Percentiles rank a stretch among this genome's conserved stretches.
Conservation (phyloP, 805 yeast species). For the Vanderwaltozyma tropicalis region DNA sequence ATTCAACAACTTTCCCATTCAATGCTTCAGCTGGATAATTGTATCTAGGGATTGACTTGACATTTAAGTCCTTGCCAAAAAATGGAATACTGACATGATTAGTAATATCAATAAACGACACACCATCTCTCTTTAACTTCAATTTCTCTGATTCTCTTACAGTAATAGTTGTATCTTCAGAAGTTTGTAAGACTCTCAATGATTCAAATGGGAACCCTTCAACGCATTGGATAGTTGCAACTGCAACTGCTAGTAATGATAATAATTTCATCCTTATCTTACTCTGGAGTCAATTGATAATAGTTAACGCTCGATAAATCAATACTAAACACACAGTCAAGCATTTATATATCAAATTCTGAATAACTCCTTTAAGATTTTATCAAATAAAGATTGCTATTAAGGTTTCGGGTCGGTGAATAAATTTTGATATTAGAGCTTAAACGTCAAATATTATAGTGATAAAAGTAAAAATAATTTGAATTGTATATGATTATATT, state of each 20-base stretch:
- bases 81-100: conserved; percentile 24
- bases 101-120: conserved; percentile 58
- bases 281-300: too few species aligned
- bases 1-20: conserved; percentile 31
- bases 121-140: conserved; percentile 37
- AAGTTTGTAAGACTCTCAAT: conserved; percentile 18
- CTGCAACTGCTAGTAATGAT: not conserved
- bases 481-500: too few species aligned
- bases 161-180: conserved; percentile 15
- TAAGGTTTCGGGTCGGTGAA: too few species aligned
- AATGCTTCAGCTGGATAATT: conserved; percentile 42
- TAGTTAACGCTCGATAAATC: too few species aligned
- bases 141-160: conserved; percentile 36
- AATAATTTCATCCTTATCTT: conserved; percentile 1
- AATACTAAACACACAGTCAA: too few species aligned
- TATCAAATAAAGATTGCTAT: too few species aligned
- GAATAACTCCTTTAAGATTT: too few species aligned
- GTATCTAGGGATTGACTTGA: conserved; percentile 23
- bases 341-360: too few species aligned
- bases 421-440: too few species aligned
- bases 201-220: conserved; percentile 7
- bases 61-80: conserved; percentile 9
- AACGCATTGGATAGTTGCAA: not conserved
- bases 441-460: too few species aligned
- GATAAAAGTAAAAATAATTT: too few species aligned